These are phyloP conservation scores for Schizosaccharomyces japonicus DNA, from an alignment of 805 yeast species.

Conservation along the genomic window DNA sequence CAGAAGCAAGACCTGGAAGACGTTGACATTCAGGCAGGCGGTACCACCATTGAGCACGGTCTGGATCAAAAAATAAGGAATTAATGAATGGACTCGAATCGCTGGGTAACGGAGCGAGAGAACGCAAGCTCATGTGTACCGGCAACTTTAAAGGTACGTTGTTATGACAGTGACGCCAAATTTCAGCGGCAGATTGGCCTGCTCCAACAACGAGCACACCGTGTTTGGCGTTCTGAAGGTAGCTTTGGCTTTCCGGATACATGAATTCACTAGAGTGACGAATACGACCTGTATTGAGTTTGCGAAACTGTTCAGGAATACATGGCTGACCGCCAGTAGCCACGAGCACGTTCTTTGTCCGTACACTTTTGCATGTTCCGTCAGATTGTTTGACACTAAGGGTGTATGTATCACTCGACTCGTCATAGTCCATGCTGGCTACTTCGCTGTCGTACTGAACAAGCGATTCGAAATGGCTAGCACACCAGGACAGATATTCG, in stretches of 20 bases:
- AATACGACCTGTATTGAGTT: background rate
- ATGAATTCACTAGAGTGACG: background rate
- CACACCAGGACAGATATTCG: slow-evolving; percentile 14
- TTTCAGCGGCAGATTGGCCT: slow-evolving; percentile 14
- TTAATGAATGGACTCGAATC: slow-evolving; percentile 15
- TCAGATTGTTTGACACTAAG: background rate
- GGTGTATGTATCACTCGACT: background rate
- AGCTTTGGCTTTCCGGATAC: background rate
- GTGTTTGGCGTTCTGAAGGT: background rate
- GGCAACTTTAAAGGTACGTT: slow-evolving; percentile 6
- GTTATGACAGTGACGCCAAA: slow-evolving; percentile 7
- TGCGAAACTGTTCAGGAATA: background rate
- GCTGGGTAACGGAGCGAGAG: slow-evolving; percentile 11
- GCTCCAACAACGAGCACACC: slow-evolving; percentile 12
- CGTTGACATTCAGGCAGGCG: slow-evolving; percentile 4
- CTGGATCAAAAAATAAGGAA: slow-evolving; percentile 13
- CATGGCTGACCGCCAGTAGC: slow-evolving; percentile 10
- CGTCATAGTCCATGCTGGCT: slow-evolving; percentile 1
- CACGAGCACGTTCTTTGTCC: slow-evolving; percentile 9
- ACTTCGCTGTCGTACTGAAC: slow-evolving; percentile 10
- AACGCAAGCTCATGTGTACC: slow-evolving; percentile 10
- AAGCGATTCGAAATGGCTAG: slow-evolving; percentile 8
- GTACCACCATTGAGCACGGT: slow-evolving; percentile 11
- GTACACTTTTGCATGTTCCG: no score
- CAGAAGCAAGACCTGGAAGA: slow-evolving; percentile 7